Evolutionary conservation across 139 green algal species (phyloP).

Genomic region (Zygnema cylindricum): DNA sequence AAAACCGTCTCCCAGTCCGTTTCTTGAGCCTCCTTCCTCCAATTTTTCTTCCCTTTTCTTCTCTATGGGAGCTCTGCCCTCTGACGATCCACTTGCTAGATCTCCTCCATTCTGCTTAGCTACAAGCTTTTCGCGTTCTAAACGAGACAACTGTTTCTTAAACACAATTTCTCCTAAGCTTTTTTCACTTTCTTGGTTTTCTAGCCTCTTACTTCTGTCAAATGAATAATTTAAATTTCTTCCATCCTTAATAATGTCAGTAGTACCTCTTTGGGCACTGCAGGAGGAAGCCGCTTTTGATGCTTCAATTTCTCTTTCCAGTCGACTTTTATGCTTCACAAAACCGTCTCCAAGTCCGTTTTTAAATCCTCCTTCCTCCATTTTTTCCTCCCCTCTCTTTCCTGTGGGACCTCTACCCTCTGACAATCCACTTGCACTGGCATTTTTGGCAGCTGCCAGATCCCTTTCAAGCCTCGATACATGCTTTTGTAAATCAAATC

Average conservation of each 20-base stretch:
- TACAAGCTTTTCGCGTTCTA: constrained; percentile 39
- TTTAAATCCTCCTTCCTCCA: not conserved
- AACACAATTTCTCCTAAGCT: constrained; percentile 22
- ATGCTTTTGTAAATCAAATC: constrained; percentile 14
- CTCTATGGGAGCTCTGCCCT: not conserved
- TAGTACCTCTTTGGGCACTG: constrained; percentile 2
- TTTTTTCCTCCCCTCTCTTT: constrained; percentile 2
- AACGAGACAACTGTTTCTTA: constrained; percentile 37
- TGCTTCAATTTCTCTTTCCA: constrained; percentile 41
- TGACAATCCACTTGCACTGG: not conserved
- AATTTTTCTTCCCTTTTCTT: not conserved
- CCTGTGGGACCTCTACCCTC: not conserved
- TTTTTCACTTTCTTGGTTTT: not conserved
- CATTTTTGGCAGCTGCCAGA: constrained; percentile 1
- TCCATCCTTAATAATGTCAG: not conserved
- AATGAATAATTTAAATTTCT: not conserved
- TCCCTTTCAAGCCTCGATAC: constrained; percentile 14
- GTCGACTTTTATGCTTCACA: constrained; percentile 45
- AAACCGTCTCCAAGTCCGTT: constrained; percentile 28
- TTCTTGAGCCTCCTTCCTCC: not conserved
- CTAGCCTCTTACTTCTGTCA: not conserved
- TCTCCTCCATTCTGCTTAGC: not conserved
- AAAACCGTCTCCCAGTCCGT: constrained; percentile 27
- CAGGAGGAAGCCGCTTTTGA: not conserved
- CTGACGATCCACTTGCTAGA: not conserved